phyloP scores from a whole-genome alignment of 495 filamentous ascomycete species.

The Pseudevernia furfuracea region DNA sequence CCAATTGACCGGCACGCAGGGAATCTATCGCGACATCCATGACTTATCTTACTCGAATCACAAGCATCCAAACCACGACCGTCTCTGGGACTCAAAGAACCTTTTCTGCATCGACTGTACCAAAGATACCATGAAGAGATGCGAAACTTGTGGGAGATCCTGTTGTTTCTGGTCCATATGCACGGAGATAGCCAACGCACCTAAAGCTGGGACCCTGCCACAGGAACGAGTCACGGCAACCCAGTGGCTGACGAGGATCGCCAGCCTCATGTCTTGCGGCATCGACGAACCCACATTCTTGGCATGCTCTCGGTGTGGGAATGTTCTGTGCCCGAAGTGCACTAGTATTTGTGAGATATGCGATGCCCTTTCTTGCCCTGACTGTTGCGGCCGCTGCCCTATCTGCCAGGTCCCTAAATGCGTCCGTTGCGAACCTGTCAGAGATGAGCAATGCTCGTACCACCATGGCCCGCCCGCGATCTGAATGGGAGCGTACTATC shows the following conservation, averaged over 20 bases:
- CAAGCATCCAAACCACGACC: slow-evolving; percentile 24
- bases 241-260: background rate
- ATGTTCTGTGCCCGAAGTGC: slow-evolving; percentile 23
- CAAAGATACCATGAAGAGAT: background rate
- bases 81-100: slow-evolving; percentile 22
- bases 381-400: slow-evolving; percentile 32
- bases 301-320: slow-evolving; percentile 28
- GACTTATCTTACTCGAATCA: background rate
- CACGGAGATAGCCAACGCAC: background rate
- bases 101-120: slow-evolving; percentile 13
- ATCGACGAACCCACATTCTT: slow-evolving; percentile 26
- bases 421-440: background rate
- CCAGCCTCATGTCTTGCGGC: background rate
- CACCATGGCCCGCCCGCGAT: background rate
- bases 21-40: background rate
- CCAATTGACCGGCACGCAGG: slow-evolving; percentile 7
- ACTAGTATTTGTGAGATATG: slow-evolving; percentile 2
- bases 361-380: slow-evolving; percentile 18
- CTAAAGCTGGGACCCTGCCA: background rate
- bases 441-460: background rate
- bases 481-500: background rate
- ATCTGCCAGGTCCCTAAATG: slow-evolving; percentile 32
- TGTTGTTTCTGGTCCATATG: slow-evolving; percentile 3
- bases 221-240: slow-evolving; percentile 3
- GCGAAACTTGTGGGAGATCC: background rate